Percentiles rank a stretch among this genome's conserved stretches.
These are phyloP conservation scores for Tillandsia fasciculata DNA, from an alignment of 176 grass and related monocot genomes.

Conservation along the genomic window DNA sequence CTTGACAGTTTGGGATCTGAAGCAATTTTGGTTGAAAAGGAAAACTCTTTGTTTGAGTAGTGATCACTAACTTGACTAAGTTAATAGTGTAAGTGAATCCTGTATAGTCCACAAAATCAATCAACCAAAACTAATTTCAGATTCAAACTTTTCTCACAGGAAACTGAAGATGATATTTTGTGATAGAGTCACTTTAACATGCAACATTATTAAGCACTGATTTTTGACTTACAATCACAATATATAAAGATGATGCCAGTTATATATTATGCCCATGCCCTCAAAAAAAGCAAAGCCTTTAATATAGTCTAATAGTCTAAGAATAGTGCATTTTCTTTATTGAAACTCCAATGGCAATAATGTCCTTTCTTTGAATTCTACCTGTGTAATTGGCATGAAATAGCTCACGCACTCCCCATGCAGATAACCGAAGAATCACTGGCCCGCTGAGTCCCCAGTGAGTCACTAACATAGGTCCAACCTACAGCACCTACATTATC, in stretches of 20 bases:
- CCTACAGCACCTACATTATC: conserved; percentile 27
- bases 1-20: background rate
- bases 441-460: conserved; percentile 94
- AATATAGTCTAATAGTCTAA: background rate
- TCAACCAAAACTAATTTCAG: no score
- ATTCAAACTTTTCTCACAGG: no score
- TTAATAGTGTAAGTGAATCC: no score
- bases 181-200: no score
- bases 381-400: conserved; percentile 67
- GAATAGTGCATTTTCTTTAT: background rate
- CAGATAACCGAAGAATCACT: conserved; percentile 74
- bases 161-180: no score
- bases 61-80: no score
- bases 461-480: conserved; percentile 74
- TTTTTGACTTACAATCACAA: no score
- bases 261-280: no score
- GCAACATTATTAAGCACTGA: no score
- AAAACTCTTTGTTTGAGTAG: background rate
- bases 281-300: background rate
- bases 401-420: conserved; percentile 77
- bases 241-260: no score
- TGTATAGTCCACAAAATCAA: no score
- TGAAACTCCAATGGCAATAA: background rate
- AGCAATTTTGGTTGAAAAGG: background rate
- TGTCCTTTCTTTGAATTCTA: conserved; percentile 24